phyloP scores from a whole-genome alignment of 2,329 filamentous ascomycete genomes.

The Cladophialophora bantiana region DNA sequence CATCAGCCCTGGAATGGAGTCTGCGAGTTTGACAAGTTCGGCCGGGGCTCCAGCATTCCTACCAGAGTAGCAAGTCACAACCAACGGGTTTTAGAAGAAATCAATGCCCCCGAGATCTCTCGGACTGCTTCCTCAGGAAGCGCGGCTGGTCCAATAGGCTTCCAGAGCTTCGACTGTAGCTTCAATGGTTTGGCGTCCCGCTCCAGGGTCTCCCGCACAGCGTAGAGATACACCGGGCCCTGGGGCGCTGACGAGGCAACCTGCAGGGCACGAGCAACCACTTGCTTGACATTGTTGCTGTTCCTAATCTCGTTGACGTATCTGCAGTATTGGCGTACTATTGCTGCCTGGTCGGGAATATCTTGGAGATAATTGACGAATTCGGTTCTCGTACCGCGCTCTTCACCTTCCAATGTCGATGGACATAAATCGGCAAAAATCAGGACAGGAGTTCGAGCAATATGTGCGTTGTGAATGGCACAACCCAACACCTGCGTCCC shows the following conservation, averaged over 20 bases:
- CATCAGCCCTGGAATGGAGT: conserved; percentile 56
- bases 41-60: conserved; percentile 49
- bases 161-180: conserved; percentile 75
- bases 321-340: conserved; percentile 83
- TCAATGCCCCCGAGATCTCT: conserved; percentile 52
- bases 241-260: conserved; percentile 79
- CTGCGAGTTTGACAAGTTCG: conserved; percentile 55
- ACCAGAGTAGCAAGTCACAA: conserved; percentile 60
- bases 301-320: conserved; percentile 84
- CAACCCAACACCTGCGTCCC: conserved; percentile 79
- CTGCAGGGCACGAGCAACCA: conserved; percentile 82
- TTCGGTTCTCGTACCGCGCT: conserved; percentile 76
- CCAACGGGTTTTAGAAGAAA: conserved; percentile 56
- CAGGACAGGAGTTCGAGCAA: conserved; percentile 74
- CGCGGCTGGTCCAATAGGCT: conserved; percentile 69
- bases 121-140: conserved; percentile 58
- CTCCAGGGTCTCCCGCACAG: conserved; percentile 82
- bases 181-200: conserved; percentile 77
- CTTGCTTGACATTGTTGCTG: conserved; percentile 84
- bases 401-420: conserved; percentile 77
- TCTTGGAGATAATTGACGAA: conserved; percentile 89
- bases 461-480: conserved; percentile 79
- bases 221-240: conserved; percentile 80
- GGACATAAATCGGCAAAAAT: conserved; percentile 81
- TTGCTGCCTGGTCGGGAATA: conserved; percentile 79